Evolutionary conservation across 768 basidiomycete genomes (phyloP).

Genomic region (Termitomyces sp.): DNA sequence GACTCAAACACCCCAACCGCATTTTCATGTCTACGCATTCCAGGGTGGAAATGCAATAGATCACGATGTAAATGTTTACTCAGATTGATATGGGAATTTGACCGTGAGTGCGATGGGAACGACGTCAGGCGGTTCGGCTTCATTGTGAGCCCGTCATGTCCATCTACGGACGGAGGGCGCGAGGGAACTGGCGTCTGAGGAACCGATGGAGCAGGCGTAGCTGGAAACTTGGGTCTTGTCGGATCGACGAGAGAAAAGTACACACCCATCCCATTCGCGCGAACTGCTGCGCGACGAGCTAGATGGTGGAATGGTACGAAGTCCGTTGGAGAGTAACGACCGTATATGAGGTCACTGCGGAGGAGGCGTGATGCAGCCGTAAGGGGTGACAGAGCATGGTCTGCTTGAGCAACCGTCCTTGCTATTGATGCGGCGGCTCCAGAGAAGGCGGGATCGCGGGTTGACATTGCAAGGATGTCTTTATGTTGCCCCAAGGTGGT

Average conservation of each 20-base stretch:
- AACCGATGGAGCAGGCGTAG: conserved; percentile 38
- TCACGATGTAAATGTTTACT: conserved; percentile 32
- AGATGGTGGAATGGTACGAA: conserved; percentile 47
- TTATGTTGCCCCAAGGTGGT: conserved; percentile 43
- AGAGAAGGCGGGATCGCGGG: conserved; percentile 37
- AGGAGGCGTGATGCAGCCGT: conserved; percentile 51
- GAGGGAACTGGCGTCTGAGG: conserved; percentile 23
- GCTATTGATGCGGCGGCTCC: conserved; percentile 26
- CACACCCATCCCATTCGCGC: conserved; percentile 57
- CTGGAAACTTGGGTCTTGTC: conserved; percentile 51
- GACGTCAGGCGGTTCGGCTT: not conserved
- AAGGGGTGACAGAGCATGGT: conserved; percentile 49
- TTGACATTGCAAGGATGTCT: conserved; percentile 37
- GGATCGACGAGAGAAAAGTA: conserved; percentile 68
- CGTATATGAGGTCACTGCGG: conserved; percentile 54
- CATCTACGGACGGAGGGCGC: conserved; percentile 1
- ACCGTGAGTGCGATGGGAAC: conserved; percentile 12
- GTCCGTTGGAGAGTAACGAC: conserved; percentile 56
- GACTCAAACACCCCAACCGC: conserved; percentile 74
- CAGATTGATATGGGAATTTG: conserved; percentile 18
- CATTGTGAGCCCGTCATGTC: not conserved
- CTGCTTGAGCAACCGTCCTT: conserved; percentile 31
- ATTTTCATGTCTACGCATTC: conserved; percentile 37
- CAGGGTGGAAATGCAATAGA: conserved; percentile 34
- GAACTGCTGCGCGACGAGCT: conserved; percentile 46